phyloP scores from a whole-genome alignment of 495 filamentous ascomycete species.

The Talaromyces borbonicus region DNA sequence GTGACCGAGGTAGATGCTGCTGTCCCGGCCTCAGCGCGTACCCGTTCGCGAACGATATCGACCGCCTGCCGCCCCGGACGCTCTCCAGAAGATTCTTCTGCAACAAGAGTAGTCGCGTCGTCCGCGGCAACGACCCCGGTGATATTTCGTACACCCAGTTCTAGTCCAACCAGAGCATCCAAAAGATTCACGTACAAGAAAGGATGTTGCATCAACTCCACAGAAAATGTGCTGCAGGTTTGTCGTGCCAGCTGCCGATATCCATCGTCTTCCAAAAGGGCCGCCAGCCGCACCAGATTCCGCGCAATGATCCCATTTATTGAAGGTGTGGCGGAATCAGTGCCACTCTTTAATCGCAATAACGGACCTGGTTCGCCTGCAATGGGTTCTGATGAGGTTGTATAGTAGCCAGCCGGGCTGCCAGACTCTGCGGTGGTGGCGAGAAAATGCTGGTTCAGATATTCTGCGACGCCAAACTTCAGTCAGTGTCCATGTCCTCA shows the following conservation, averaged over 20 bases:
- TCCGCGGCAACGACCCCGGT: slow-evolving; percentile 22
- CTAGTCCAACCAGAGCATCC: slow-evolving; percentile 63
- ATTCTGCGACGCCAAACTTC: slow-evolving; percentile 30
- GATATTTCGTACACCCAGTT: slow-evolving; percentile 40
- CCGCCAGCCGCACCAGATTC: slow-evolving; percentile 72
- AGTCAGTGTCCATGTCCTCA: background rate
- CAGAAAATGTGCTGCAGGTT: slow-evolving; percentile 75
- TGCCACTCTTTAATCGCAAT: slow-evolving; percentile 83
- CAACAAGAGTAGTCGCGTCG: background rate
- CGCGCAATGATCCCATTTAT: slow-evolving; percentile 75
- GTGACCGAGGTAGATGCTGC: slow-evolving; percentile 29
- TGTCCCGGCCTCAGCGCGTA: slow-evolving; percentile 29
- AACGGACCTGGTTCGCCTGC: slow-evolving; percentile 67
- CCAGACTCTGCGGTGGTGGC: slow-evolving; percentile 31
- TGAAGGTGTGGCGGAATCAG: slow-evolving; percentile 82
- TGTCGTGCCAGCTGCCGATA: slow-evolving; percentile 58
- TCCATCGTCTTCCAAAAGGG: slow-evolving; percentile 54
- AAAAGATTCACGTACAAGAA: slow-evolving; percentile 78
- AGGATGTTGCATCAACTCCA: slow-evolving; percentile 85
- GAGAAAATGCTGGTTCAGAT: slow-evolving; percentile 61
- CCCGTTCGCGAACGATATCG: slow-evolving; percentile 23
- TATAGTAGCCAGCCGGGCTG: slow-evolving; percentile 69
- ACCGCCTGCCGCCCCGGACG: slow-evolving; percentile 17
- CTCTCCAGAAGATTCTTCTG: background rate
- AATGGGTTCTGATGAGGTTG: slow-evolving; percentile 53